Conservation (phyloP, 1,139 yeast genomes). For the Yamadazyma mexicana region DNA sequence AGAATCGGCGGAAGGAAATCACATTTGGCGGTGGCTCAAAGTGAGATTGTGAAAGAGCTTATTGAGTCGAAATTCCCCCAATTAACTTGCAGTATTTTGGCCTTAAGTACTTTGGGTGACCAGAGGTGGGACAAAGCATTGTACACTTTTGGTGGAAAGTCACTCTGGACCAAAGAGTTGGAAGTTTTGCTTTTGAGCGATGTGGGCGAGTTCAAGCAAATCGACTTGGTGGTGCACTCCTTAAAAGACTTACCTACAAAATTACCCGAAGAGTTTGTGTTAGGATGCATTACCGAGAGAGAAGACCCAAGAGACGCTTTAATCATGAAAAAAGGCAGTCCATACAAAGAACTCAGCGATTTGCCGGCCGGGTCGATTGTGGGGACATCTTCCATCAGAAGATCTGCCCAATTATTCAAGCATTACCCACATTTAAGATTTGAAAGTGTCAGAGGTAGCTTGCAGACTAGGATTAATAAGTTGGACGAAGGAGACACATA, state of each 20-base stretch:
- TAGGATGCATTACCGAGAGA: slow-evolving; percentile 84
- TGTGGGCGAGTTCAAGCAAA: slow-evolving; percentile 62
- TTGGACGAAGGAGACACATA: slow-evolving; percentile 69
- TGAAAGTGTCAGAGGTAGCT: slow-evolving; percentile 85
- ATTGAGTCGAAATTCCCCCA: slow-evolving; percentile 65
- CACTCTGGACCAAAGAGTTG: slow-evolving; percentile 93
- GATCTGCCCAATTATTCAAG: slow-evolving; percentile 67
- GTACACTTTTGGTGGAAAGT: slow-evolving; percentile 93
- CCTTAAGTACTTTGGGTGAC: slow-evolving; percentile 87
- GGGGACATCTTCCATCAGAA: slow-evolving; percentile 91
- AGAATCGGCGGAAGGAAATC: slow-evolving; percentile 90
- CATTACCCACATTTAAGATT: slow-evolving; percentile 43
- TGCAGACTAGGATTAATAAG: slow-evolving; percentile 78
- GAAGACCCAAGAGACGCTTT: slow-evolving; percentile 93
- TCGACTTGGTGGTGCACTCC: slow-evolving; percentile 91
- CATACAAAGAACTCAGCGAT: slow-evolving; percentile 63
- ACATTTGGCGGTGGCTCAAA: slow-evolving; percentile 81
- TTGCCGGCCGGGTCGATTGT: slow-evolving; percentile 85
- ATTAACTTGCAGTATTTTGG: slow-evolving; percentile 63
- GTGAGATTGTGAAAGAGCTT: slow-evolving; percentile 65
- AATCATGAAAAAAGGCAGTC: slow-evolving; percentile 70
- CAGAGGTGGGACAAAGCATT: slow-evolving; percentile 81
- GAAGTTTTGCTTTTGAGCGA: slow-evolving; percentile 71
- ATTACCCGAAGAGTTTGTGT: slow-evolving; percentile 83
- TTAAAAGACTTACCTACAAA: slow-evolving; percentile 94